Evolutionary conservation across 2,329 filamentous ascomycete species (phyloP).

Genomic region (Penicillium thymicola): DNA sequence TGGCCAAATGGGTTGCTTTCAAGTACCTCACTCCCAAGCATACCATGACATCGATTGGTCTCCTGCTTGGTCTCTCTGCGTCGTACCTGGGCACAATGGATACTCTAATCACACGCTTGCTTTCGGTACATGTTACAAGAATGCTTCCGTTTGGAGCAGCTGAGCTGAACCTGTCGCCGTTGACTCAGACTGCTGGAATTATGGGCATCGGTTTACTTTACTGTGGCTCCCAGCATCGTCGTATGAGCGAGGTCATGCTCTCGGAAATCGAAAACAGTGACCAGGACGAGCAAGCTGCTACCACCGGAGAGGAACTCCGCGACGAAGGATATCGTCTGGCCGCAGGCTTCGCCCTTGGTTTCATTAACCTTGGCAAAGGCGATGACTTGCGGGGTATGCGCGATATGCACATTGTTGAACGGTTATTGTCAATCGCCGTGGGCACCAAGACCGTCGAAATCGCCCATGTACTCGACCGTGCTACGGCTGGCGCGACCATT

Average conservation of each 20-base stretch:
- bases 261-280: conserved; percentile 92
- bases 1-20: conserved; percentile 98
- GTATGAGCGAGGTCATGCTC: conserved; percentile 99
- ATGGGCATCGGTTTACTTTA: conserved; percentile 97
- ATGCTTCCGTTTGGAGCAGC: conserved; percentile 91
- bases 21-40: conserved; percentile 99
- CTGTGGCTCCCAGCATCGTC: conserved; percentile 89
- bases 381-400: conserved; percentile 82
- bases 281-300: conserved; percentile 63
- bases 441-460: conserved; percentile 86
- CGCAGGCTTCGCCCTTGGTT: conserved; percentile 86
- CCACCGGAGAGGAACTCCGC: conserved; percentile 70
- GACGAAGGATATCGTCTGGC: conserved; percentile 96
- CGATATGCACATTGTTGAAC: conserved; percentile 89
- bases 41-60: conserved; percentile 95
- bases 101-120: conserved; percentile 82
- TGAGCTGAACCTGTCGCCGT: conserved; percentile 85
- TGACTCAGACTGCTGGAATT: conserved; percentile 92
- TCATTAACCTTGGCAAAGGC: conserved; percentile 92
- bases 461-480: conserved; percentile 88
- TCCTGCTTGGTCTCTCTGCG: conserved; percentile 86
- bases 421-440: conserved; percentile 79
- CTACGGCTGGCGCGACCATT: conserved; percentile 87
- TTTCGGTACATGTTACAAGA: conserved; percentile 93
- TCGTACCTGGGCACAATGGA: conserved; percentile 98